Percentiles rank a stretch among this genome's conserved stretches.
phyloP scores from a whole-genome alignment of 2,329 filamentous ascomycete species.

The Ceratocystis harringtonii region DNA sequence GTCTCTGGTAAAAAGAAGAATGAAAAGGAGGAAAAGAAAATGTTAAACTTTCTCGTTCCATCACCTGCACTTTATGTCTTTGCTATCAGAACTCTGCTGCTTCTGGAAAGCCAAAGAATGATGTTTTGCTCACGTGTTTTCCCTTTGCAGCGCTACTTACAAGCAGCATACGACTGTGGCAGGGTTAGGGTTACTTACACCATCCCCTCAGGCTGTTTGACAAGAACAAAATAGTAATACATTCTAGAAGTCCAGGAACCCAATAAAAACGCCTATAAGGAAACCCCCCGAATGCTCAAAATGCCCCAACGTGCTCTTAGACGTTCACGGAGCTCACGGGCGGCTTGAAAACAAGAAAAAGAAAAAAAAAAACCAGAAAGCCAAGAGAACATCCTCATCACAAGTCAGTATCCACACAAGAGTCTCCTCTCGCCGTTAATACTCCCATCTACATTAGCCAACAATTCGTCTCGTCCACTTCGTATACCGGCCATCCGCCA shows the following conservation, averaged over 20 bases:
- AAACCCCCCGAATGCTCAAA: not conserved
- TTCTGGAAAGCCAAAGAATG: slow-evolving; percentile 5
- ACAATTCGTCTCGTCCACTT: slow-evolving; percentile 22
- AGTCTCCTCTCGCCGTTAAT: not conserved
- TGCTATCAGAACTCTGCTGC: not conserved
- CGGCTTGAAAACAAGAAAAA: not conserved
- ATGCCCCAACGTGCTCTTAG: not conserved
- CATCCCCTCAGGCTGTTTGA: not conserved
- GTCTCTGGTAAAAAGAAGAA: not conserved
- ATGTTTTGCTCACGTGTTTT: slow-evolving; percentile 9
- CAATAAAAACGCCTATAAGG: not conserved
- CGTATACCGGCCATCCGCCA: slow-evolving; percentile 21
- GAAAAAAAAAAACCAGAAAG: not conserved
- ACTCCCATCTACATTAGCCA: slow-evolving; percentile 7
- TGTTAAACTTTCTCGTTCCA: not conserved
- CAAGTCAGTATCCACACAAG: not conserved
- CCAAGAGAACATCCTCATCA: not conserved
- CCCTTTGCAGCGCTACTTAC: not conserved
- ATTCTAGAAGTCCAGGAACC: not conserved
- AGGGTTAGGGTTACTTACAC: not conserved
- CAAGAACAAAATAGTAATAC: not conserved
- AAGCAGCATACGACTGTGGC: not conserved
- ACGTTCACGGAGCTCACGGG: not conserved
- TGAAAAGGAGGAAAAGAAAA: not conserved
- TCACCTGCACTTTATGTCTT: slow-evolving; percentile 2